Base-by-base conservation (phyloP, 768 basidiomycete species). In the Podaxis sp. region DNA sequence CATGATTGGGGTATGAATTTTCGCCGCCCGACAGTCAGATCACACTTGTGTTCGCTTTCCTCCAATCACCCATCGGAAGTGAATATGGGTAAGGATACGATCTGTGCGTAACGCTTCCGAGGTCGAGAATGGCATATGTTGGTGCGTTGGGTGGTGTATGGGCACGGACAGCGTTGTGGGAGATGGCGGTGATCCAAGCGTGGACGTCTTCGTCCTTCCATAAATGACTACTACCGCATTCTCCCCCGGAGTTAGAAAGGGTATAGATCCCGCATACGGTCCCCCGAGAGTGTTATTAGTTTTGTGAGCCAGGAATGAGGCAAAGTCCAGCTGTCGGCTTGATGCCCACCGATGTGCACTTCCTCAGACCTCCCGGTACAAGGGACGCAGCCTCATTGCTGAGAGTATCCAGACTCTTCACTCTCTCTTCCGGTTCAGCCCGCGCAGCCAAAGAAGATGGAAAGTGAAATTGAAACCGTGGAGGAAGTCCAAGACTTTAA, bases 21-120 rank as follows among this genome's bases (percentile, higher is more conserved):
- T 67, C 76, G 77, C 17, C 89, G 91, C 2, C 85, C 90, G 70
- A 96, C 95, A 36, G 73, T 77, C 52, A 99, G 81, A 53, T 86
- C 87, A 74, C 95, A 96, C 76, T 91, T 93, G 46, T 3, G n/a
- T 48, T 48, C 13, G 46, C 46, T 4, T 2, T n/a, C 8, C 20
- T 48, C 46, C 20, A 20, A 48, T 15, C 20, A 17, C 8, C 17
- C 20, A 2, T 48, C 46, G 5, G 46, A 48, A 48, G 20, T 3
- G 46, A 48, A 48, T 8, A 20, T 17, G 8, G 46, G 2, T 10
- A 15, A 89, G 69, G 98, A 98, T 62, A 97, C 95, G 73, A 99
- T 97, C 77, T 98, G 97, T 26, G 96, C 98, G 95, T 96, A 30
- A 92, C 97, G 2, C 97, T 96, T 3, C 97, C 96, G 55, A 99